These are phyloP conservation scores for Starmera amethionina DNA, from an alignment of 805 yeast species.

Conservation along the genomic window DNA sequence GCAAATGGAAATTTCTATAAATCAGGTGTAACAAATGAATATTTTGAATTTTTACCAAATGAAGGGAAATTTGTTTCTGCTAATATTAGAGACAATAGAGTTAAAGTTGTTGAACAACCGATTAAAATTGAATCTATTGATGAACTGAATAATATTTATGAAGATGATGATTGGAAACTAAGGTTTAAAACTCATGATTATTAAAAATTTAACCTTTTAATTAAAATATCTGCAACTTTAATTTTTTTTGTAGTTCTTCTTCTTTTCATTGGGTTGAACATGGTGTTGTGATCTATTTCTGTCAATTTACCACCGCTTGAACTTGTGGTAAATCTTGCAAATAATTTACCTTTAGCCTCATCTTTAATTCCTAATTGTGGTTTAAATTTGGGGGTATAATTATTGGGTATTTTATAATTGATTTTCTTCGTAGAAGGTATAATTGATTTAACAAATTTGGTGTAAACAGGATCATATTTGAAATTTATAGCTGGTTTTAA, in stretches of 20 bases:
- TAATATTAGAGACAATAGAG: constrained; percentile 8
- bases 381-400: constrained; percentile 1
- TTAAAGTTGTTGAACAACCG: constrained; percentile 4
- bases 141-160: constrained; percentile 13
- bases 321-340: constrained; percentile 5
- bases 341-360: constrained; percentile 1
- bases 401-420: neutral
- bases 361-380: constrained; percentile 1
- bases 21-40: constrained; percentile 5
- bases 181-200: no score
- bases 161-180: constrained; percentile 3
- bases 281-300: neutral
- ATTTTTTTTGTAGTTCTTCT: constrained; percentile 4
- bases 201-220: constrained; percentile 10
- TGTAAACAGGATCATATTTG: constrained; percentile 6
- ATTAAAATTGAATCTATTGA: constrained; percentile 5
- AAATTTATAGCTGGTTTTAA: neutral
- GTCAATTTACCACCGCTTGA: constrained; percentile 1
- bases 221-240: constrained; percentile 7
- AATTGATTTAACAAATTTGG: constrained; percentile 3
- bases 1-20: constrained; percentile 26
- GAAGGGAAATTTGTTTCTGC: constrained; percentile 15
- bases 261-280: no score
- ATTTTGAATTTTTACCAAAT: constrained; percentile 12
- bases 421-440: neutral